Evolutionary conservation across 164 flowering plant genomes (phyloP).

Genomic region (Chimonanthus praecox): DNA sequence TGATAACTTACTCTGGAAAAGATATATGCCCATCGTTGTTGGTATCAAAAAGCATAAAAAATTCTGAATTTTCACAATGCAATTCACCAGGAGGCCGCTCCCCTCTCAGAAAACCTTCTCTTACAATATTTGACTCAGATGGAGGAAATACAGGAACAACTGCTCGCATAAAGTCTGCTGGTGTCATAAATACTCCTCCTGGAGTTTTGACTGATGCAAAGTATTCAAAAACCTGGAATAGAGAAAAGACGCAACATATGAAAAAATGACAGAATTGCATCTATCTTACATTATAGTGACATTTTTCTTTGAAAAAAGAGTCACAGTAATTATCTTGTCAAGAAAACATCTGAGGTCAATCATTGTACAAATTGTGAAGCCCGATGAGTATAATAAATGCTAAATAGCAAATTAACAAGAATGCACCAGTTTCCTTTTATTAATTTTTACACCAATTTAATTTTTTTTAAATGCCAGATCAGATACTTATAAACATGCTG

Average conservation of each 20-base stretch:
- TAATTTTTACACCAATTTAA: no score
- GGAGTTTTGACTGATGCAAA: conserved; percentile 58
- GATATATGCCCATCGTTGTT: conserved; percentile 82
- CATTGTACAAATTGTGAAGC: background rate
- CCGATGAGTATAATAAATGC: background rate
- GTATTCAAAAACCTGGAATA: conserved; percentile 82
- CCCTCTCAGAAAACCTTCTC: conserved; percentile 82
- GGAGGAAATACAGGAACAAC: conserved; percentile 96
- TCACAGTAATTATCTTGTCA: background rate
- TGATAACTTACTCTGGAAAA: conserved; percentile 74
- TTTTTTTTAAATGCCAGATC: no score
- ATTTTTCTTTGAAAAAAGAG: background rate
- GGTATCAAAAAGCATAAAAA: conserved; percentile 92
- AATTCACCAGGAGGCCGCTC: conserved; percentile 64
- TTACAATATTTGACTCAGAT: conserved; percentile 65
- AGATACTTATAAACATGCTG: no score
- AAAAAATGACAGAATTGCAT: background rate
- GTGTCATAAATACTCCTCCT: conserved; percentile 70
- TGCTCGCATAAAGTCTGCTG: conserved; percentile 97
- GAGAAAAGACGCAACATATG: background rate
- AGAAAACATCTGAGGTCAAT: no score
- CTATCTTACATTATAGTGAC: background rate
- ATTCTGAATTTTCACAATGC: conserved; percentile 60
- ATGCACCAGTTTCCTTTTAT: no score
- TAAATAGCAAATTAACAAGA: background rate